These are phyloP conservation scores for Trichoderma pleuroti DNA, from an alignment of 2,329 filamentous ascomycete genomes.

Conservation along the genomic window DNA sequence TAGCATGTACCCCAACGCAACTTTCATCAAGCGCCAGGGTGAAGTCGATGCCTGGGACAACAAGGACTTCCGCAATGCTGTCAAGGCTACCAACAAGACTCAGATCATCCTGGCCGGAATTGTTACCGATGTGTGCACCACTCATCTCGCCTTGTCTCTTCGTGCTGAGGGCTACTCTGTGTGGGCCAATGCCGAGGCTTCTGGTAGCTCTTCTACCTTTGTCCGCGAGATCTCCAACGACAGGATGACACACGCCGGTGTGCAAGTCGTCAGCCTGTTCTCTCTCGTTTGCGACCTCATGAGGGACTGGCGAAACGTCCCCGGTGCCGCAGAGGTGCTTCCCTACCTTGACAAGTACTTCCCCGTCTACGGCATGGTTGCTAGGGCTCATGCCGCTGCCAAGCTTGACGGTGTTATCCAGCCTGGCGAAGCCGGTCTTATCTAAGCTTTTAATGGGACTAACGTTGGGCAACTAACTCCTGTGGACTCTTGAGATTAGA, in stretches of 20 bases:
- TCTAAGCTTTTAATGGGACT: not conserved
- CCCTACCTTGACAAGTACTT: constrained; percentile 63
- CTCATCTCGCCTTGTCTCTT: constrained; percentile 70
- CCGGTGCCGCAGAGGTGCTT: constrained; percentile 54
- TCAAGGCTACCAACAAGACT: constrained; percentile 60
- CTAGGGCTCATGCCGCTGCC: constrained; percentile 36
- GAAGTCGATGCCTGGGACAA: constrained; percentile 80
- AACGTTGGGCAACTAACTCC: not conserved
- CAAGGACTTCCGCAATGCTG: constrained; percentile 60
- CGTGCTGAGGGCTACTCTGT: constrained; percentile 68
- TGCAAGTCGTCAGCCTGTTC: constrained; percentile 61
- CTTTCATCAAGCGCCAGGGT: constrained; percentile 64
- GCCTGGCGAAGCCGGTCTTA: constrained; percentile 6
- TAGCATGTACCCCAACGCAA: constrained; percentile 61
- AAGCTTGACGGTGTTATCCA: constrained; percentile 1
- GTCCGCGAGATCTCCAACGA: constrained; percentile 52
- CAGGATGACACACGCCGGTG: constrained; percentile 64
- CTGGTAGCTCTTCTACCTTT: constrained; percentile 60
- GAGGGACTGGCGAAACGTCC: constrained; percentile 62
- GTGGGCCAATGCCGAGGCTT: constrained; percentile 69
- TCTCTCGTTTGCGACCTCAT: constrained; percentile 65
- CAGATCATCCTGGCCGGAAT: constrained; percentile 73
- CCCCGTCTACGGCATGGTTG: constrained; percentile 62
- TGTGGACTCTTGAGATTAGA: not conserved
- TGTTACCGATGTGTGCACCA: constrained; percentile 70